phyloP scores from a whole-genome alignment of 495 filamentous ascomycete species.

The Trichoderma erinaceum region DNA sequence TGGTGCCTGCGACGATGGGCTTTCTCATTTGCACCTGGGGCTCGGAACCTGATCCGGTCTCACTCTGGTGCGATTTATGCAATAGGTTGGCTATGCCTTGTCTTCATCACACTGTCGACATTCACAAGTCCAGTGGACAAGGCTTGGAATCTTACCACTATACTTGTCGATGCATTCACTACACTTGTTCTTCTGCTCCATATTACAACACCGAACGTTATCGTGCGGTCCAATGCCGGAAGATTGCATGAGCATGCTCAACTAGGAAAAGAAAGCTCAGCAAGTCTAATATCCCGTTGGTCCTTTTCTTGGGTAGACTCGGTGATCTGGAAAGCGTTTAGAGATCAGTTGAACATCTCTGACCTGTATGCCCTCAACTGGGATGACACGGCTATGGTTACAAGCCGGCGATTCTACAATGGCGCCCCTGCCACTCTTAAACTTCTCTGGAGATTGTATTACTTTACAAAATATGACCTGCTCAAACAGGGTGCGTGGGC shows the following conservation, averaged over 20 bases:
- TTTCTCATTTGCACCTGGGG: not conserved
- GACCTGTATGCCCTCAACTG: not conserved
- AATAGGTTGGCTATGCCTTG: not conserved
- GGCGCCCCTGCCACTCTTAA: not conserved
- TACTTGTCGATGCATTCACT: not conserved
- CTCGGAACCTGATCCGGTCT: not conserved
- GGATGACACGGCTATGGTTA: not conserved
- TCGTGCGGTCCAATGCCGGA: not conserved
- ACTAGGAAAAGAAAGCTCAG: not conserved
- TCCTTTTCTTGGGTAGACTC: not conserved
- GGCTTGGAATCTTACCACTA: not conserved
- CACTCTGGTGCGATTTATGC: not conserved
- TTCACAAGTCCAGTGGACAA: not conserved
- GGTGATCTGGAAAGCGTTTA: not conserved
- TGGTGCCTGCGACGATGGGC: not conserved
- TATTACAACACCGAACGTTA: not conserved
- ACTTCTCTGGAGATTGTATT: not conserved
- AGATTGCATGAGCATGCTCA: not conserved
- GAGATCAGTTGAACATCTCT: not conserved
- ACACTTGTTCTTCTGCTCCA: not conserved
- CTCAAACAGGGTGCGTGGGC: not conserved
- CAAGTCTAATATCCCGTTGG: not conserved
- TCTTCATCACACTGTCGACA: not conserved
- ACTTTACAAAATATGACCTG: not conserved
- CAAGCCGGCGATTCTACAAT: not conserved